Evolutionary conservation across 257 asterid genomes (phyloP).

Genomic region (Ajuga chamaepitys): DNA sequence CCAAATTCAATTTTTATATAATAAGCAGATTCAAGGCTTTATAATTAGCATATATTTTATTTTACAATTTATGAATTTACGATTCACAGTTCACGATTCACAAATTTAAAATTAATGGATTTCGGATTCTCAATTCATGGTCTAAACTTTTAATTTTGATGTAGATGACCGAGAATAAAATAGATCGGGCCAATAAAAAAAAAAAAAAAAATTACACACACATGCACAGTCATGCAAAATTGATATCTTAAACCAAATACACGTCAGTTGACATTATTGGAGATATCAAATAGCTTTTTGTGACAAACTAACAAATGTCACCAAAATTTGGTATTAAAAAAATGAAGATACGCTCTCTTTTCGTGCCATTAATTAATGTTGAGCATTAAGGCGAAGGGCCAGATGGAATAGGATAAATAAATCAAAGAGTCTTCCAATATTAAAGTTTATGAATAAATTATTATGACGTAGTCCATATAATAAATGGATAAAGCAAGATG

Average conservation of each 20-base stretch:
- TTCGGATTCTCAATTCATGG: too few relatives aligned
- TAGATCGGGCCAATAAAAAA: background rate
- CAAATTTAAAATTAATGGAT: too few relatives aligned
- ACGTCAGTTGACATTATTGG: background rate
- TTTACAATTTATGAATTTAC: too few relatives aligned
- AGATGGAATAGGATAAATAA: conserved; percentile 3
- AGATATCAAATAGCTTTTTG: conserved; percentile 4
- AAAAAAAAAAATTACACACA: background rate
- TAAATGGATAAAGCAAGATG: background rate
- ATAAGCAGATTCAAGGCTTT: too few relatives aligned
- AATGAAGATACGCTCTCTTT: background rate
- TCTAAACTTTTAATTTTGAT: too few relatives aligned
- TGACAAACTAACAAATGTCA: background rate
- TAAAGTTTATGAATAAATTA: too few relatives aligned
- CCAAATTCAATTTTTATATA: too few relatives aligned
- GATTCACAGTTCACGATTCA: too few relatives aligned
- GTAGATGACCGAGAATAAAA: too few relatives aligned
- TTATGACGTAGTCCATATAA: background rate
- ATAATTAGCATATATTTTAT: too few relatives aligned
- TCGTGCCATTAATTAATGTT: conserved; percentile 11
- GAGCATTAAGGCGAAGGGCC: conserved; percentile 7
- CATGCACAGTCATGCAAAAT: background rate
- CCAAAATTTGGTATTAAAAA: conserved; percentile 1
- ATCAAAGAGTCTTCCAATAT: conserved; percentile 1
- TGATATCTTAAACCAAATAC: background rate